phyloP scores from a whole-genome alignment of 306 rosid species.

The Fragaria ananassa region DNA sequence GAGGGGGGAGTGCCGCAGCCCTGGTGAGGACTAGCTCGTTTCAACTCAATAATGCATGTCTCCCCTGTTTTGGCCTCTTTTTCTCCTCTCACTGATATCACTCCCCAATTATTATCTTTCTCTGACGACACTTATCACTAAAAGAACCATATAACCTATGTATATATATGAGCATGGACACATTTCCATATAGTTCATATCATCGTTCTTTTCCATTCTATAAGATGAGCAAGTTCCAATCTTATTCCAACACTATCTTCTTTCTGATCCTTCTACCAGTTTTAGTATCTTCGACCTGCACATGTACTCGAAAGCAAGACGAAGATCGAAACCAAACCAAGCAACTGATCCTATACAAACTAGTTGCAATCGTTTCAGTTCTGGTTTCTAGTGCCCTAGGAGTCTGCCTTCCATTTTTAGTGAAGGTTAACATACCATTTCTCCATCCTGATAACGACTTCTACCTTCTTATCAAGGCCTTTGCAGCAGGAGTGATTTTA shows the following conservation, averaged over 20 bases:
- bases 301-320: conserved; percentile 14
- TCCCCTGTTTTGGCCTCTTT: not conserved
- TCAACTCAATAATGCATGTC: not conserved
- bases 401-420: conserved; percentile 41
- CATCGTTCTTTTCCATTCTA: not conserved
- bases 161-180: not conserved
- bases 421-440: conserved; percentile 10
- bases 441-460: conserved; percentile 38
- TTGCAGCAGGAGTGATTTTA: conserved; percentile 57
- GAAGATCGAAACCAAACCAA: conserved; percentile 21
- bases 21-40: too few relatives aligned
- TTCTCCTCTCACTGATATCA: not conserved
- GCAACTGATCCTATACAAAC: conserved; percentile 33
- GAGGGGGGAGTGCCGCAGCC: not conserved
- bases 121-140: not conserved
- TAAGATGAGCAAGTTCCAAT: not conserved
- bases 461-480: conserved; percentile 43
- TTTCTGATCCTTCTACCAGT: conserved; percentile 22
- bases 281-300: conserved; percentile 31
- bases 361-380: conserved; percentile 38
- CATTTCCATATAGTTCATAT: not conserved
- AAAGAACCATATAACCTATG: too few relatives aligned
- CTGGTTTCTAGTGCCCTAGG: conserved; percentile 39
- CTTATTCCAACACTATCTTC: not conserved
- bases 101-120: not conserved